phyloP scores from a whole-genome alignment of 306 rosid species.

The Vicia faba region DNA sequence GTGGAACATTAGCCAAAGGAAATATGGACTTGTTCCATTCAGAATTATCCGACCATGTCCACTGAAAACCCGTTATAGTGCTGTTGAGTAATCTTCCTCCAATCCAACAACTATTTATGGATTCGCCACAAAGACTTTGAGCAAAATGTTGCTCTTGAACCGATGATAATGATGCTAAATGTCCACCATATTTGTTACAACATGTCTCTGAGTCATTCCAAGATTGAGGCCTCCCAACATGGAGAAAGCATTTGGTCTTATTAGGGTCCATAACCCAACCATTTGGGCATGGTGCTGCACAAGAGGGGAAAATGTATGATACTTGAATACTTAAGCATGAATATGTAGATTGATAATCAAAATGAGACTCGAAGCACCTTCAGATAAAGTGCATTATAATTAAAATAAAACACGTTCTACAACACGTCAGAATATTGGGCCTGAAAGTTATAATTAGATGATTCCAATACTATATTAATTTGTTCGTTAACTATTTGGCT shows the following conservation, averaged over 20 bases:
- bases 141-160: conserved; percentile 62
- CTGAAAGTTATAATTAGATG: background rate
- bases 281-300: conserved; percentile 67
- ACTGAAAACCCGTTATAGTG: conserved; percentile 48
- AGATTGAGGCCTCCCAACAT: conserved; percentile 46
- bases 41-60: conserved; percentile 87
- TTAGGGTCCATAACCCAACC: conserved; percentile 67
- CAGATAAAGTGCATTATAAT: conserved; percentile 10
- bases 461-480: background rate
- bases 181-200: conserved; percentile 68
- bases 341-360: conserved; percentile 8
- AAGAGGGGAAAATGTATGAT: conserved; percentile 26
- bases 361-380: conserved; percentile 31
- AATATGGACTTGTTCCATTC: conserved; percentile 63
- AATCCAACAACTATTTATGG: conserved; percentile 72
- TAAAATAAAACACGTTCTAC: conserved; percentile 5
- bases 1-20: conserved; percentile 38
- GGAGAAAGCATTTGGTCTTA: conserved; percentile 66
- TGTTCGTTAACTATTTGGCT: background rate
- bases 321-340: conserved; percentile 21
- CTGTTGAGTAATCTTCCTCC: conserved; percentile 71
- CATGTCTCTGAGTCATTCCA: conserved; percentile 86
- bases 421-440: background rate
- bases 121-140: conserved; percentile 55
- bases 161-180: conserved; percentile 62